phyloP scores from a whole-genome alignment of 2,329 filamentous ascomycete genomes.

The Periconia macrospinosa region DNA sequence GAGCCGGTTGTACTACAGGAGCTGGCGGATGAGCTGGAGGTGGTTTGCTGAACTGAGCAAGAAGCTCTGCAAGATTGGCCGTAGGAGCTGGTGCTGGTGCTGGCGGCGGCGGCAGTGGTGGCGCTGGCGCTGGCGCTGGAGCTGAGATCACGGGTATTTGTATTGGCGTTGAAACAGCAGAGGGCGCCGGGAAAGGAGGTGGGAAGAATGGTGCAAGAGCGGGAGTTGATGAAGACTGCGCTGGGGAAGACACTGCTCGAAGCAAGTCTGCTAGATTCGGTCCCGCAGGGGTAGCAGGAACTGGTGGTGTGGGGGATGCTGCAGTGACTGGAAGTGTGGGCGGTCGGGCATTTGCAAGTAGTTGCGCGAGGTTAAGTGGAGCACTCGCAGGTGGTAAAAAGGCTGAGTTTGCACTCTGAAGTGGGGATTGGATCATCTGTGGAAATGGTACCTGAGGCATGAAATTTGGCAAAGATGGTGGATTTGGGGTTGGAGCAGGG shows the following conservation, averaged over 20 bases:
- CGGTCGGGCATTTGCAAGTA: conserved; percentile 26
- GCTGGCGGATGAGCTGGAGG: conserved; percentile 19
- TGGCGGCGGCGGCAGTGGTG: conserved; percentile 1
- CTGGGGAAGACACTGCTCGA: conserved; percentile 30
- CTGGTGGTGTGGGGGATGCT: conserved; percentile 17
- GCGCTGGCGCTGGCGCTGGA: conserved; percentile 13
- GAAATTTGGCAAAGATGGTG: conserved; percentile 1
- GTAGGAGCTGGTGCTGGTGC: conserved; percentile 25
- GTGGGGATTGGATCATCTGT: conserved; percentile 31
- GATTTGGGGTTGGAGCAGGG: conserved; percentile 33
- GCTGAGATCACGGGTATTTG: conserved; percentile 15
- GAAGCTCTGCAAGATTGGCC: conserved; percentile 34
- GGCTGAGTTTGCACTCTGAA: conserved; percentile 17
- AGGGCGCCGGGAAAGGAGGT: conserved; percentile 29
- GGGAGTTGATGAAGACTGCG: conserved; percentile 25
- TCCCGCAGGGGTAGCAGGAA: conserved; percentile 21
- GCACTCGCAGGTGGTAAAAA: conserved; percentile 24
- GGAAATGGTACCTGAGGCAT: conserved; percentile 38
- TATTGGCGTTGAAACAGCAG: conserved; percentile 24
- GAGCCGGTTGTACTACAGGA: conserved; percentile 15
- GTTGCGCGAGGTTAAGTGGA: conserved; percentile 31
- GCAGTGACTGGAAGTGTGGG: conserved; percentile 13
- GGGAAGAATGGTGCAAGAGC: conserved; percentile 29
- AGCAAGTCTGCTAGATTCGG: conserved; percentile 34
- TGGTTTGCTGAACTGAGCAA: conserved; percentile 35